phyloP scores from a whole-genome alignment of 139 green algal species.

The Volvox reticuliferus region DNA sequence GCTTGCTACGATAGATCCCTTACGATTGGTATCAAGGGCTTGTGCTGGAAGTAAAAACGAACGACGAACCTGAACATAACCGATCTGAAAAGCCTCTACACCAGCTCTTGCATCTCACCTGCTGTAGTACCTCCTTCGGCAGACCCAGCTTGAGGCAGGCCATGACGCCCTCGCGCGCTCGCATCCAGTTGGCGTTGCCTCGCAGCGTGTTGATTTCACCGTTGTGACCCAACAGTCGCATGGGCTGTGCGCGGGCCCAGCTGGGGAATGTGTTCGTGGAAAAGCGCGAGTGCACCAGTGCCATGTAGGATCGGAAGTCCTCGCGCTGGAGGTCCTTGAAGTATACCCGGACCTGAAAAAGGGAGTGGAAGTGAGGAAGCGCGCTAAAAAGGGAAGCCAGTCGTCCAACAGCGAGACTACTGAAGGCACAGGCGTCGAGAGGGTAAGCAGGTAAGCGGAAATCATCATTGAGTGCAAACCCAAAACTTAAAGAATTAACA shows the following conservation, averaged over 20 bases:
- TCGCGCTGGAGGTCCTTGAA: constrained; percentile 86
- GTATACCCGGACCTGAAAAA: constrained; percentile 84
- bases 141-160: constrained; percentile 82
- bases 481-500: too few species aligned
- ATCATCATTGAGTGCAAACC: too few species aligned
- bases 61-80: too few species aligned
- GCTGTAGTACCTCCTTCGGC: constrained; percentile 73
- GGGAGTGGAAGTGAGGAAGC: not conserved
- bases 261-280: constrained; percentile 97
- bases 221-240: constrained; percentile 96
- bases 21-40: too few species aligned
- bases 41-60: too few species aligned
- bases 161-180: constrained; percentile 91
- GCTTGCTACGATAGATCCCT: too few species aligned
- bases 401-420: too few species aligned
- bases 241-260: constrained; percentile 94
- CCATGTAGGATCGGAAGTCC: constrained; percentile 92
- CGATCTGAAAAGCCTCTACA: not conserved
- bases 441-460: too few species aligned
- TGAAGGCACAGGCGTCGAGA: too few species aligned
- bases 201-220: constrained; percentile 91
- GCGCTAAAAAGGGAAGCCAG: not conserved
- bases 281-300: constrained; percentile 95
- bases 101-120: constrained; percentile 50
- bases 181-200: constrained; percentile 94